Evolutionary conservation across 2,329 filamentous ascomycete species (phyloP), one percentile per base, ranked within the genome.

Genomic region (Plectosphaerella sp.): DNA sequence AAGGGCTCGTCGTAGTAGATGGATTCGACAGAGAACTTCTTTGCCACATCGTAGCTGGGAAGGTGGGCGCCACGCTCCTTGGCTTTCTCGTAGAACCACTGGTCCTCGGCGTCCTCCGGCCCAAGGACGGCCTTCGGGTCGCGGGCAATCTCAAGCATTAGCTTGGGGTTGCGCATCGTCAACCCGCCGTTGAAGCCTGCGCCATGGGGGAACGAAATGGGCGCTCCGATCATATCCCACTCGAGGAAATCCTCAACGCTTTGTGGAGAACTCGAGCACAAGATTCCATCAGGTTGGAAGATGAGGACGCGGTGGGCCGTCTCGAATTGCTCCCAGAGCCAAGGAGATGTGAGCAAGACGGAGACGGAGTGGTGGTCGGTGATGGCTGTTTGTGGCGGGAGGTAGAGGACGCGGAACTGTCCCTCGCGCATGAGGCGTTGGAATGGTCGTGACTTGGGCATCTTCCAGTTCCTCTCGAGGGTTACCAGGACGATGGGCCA

Each of bases 401-500:
- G 54, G 64, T 64, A 56, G 54, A 68, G 67, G 46, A 76, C 63
- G 52, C 69, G 61, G 53, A 33, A 33, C 8, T 33, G 28, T 3
- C 28, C 28, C 28, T 33, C 28, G 28, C 28, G 28, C 28, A 33
- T 33, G 28, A 33, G 28, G 28, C 28, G 28, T 76, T 61, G n/a
- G 59, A 54, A 14, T 64, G 61, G 4, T 59, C 50, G 16, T 4
- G 52, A 53, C 1, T n/a, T 20, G 3, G 41, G 58, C 18, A 58
- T 57, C 37, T 50, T 59, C 28, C 28, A 62, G 8, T 54, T 63
- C 50, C 61, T 59, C n/a, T 63, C 57, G 2, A 66, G 63, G 0
- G 74, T 76, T 56, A 71, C 73, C 42, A 75, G 67, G 20, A 75
- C 62, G 39, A 77, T 67, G 5, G 72, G 72, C 73, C 73, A 76